A percentile compares a stretch with the other conserved stretches of the same genome.
Evolutionary conservation across 441 rosid genomes (phyloP).

Genomic region (Bruguiera hainesii): DNA sequence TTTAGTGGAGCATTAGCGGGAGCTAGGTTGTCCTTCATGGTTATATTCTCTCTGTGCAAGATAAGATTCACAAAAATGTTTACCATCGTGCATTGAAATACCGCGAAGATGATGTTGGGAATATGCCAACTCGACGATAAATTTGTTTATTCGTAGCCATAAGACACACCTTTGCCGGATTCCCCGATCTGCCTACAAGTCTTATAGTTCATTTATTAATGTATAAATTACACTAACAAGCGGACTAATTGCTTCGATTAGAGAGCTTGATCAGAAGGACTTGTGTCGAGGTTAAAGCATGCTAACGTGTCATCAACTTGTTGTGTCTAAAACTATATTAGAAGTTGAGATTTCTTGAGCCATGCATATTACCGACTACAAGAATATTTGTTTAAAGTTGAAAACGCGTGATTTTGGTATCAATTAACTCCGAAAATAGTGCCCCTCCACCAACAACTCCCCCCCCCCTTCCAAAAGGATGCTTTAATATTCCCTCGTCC

Average conservation of each 20-base stretch:
- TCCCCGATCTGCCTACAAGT: constrained; percentile 29
- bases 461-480: no score
- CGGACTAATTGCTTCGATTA: no score
- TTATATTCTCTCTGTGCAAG: no score
- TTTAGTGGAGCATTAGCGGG: no score
- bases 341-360: neutral
- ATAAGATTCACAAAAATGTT: no score
- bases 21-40: no score
- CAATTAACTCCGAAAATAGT: neutral
- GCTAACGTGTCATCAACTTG: neutral
- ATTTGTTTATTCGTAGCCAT: constrained; percentile 11
- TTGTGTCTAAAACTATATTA: neutral
- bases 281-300: neutral
- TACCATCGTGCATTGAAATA: no score
- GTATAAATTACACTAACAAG: no score
- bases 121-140: constrained; percentile 22
- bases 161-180: constrained; percentile 20
- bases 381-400: neutral
- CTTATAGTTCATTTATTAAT: constrained; percentile 19
- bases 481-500: no score
- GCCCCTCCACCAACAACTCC: neutral
- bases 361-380: neutral
- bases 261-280: no score
- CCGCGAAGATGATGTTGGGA: constrained; percentile 15
- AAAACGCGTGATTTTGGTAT: neutral